Conservation (phyloP, 345 rosid species). For the Bruguiera sexangula region DNA sequence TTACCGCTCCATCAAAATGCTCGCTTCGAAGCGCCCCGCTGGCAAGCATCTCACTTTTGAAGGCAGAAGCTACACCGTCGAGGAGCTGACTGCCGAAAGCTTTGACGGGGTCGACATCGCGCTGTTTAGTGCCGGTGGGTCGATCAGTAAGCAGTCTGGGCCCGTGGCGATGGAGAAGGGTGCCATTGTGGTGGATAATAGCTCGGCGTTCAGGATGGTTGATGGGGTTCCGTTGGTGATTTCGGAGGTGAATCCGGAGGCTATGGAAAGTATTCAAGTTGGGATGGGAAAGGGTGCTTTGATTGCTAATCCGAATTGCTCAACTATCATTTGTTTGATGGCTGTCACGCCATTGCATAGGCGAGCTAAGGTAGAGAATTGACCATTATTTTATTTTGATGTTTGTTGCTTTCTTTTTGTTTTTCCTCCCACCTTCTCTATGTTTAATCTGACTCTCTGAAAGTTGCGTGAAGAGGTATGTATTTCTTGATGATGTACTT, state of each 20-base stretch:
- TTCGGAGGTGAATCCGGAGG: slow-evolving; percentile 96
- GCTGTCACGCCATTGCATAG: slow-evolving; percentile 96
- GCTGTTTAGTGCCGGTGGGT: slow-evolving; percentile 87
- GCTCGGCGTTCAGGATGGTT: slow-evolving; percentile 88
- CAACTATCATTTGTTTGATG: slow-evolving; percentile 96
- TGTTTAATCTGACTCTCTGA: too few relatives aligned
- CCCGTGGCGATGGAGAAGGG: slow-evolving; percentile 79
- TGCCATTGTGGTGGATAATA: slow-evolving; percentile 76
- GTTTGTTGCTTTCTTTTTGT: too few relatives aligned
- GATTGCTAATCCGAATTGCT: slow-evolving; percentile 94
- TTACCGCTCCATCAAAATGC: slow-evolving; percentile 80
- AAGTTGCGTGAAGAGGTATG: too few relatives aligned
- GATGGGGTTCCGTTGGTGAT: slow-evolving; percentile 82
- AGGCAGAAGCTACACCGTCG: slow-evolving; percentile 51
- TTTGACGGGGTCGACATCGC: slow-evolving; percentile 81
- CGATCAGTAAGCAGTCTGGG: slow-evolving; percentile 76
- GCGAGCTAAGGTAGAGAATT: slow-evolving; percentile 55
- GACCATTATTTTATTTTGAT: background rate
- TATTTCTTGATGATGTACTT: too few relatives aligned
- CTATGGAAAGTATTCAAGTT: slow-evolving; percentile 64
- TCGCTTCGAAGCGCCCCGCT: slow-evolving; percentile 89
- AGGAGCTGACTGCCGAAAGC: slow-evolving; percentile 74
- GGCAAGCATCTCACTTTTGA: slow-evolving; percentile 64
- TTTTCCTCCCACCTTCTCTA: too few relatives aligned
- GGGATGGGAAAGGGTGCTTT: slow-evolving; percentile 75